Evolutionary conservation across 2,329 filamentous ascomycete genomes (phyloP), one percentile per base, ranked within the genome.

Genomic region (Hypoxylon rubiginosum): DNA sequence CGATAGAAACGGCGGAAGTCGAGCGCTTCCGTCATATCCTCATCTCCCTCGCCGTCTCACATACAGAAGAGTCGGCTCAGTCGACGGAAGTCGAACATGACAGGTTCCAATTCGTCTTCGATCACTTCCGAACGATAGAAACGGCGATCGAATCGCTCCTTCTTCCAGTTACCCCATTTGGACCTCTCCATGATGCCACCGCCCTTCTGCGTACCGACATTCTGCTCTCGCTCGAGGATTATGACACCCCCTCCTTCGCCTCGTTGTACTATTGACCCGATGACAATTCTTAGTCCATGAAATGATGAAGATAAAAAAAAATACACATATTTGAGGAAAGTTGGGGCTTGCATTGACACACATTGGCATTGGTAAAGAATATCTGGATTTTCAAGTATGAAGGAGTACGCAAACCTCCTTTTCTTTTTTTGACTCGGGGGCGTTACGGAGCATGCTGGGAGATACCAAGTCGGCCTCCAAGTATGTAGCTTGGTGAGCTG

Each of bases 1-100:
- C 76, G 76, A 68, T 78, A 78, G 76, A 77, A 70, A 75, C 76
- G 75, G 62, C 73, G 76, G 74, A 75, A 75, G 69, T 76, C 75
- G 53, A 73, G 65, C 45, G 66, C 68, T 36, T 75, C 73, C 43
- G 49, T 67, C 46, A 71, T 70, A 50, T 71, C 66, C 50, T 60
- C 67, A 28, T 57, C 62, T 30, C 64, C 71, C 34, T 69, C 71
- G 30, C 64, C 67, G 36, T 66, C 66, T 11, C 65, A 59, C 41
- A 63, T 63, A 26, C 62, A 55, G 34, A 64, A 68, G 52, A 68
- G 58, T 64, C 67, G 62, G 58, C 58, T 63, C 57, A 61, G 66
- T 67, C 70, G 69, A 60, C 67, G 65, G 62, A 74, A 68, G 67
- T 71, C 71, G 30, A 70, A 70, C 51, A 62, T 71, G 11, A 57